phyloP scores from a whole-genome alignment of 331 rosid genomes.

The Stylosanthes scabra region DNA sequence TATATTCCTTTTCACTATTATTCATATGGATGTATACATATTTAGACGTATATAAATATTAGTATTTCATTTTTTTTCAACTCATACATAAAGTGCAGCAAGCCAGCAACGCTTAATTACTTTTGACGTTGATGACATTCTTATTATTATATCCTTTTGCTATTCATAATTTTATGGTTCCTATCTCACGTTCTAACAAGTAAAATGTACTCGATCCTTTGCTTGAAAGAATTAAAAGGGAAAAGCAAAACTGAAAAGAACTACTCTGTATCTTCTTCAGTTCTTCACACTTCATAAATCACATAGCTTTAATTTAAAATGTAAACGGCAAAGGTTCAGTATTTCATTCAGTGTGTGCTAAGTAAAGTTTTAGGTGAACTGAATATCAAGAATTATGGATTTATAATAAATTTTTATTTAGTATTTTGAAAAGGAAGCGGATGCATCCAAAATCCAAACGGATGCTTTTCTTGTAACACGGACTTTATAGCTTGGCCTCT shows the following conservation, averaged over 20 bases:
- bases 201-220: slow-evolving; percentile 35
- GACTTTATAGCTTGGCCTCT: no score
- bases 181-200: background rate
- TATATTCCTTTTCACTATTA: no score
- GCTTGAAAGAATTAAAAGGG: slow-evolving; percentile 16
- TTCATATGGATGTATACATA: no score
- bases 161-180: background rate
- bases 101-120: no score
- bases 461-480: background rate
- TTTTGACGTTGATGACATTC: no score
- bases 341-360: background rate
- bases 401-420: no score
- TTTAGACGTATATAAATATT: no score
- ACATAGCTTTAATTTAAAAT: background rate
- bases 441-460: background rate
- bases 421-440: background rate
- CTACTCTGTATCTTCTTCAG: background rate
- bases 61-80: no score
- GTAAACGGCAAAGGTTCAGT: background rate
- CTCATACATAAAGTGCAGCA: no score
- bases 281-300: background rate
- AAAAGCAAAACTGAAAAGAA: background rate
- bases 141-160: no score
- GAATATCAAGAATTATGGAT: no score
- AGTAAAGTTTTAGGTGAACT: background rate